A percentile compares a stretch with the other conserved stretches of the same genome.
phyloP scores from a whole-genome alignment of 257 asterid genomes.

The Fraxinus anomala region DNA sequence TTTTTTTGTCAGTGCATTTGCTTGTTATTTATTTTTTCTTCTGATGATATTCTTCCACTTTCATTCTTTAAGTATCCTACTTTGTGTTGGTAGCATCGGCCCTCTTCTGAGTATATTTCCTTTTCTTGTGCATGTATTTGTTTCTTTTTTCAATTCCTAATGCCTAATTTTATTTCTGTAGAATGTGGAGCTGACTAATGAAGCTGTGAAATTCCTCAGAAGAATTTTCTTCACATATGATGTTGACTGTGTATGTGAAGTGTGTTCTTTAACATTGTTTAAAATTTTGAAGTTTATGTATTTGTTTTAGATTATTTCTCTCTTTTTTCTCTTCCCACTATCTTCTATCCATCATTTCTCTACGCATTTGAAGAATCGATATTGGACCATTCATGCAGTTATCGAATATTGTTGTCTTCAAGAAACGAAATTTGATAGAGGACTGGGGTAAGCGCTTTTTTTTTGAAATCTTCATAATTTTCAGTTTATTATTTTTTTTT shows the following conservation, averaged over 20 bases:
- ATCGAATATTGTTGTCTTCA: too few relatives aligned
- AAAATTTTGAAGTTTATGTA: background rate
- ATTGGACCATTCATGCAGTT: too few relatives aligned
- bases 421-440: too few relatives aligned
- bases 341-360: too few relatives aligned
- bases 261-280: slow-evolving; percentile 14
- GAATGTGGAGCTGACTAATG: slow-evolving; percentile 94
- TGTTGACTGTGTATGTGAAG: slow-evolving; percentile 68
- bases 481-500: too few relatives aligned
- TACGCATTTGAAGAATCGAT: too few relatives aligned
- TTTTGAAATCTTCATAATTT: too few relatives aligned
- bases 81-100: background rate
- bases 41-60: slow-evolving; percentile 12
- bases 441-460: too few relatives aligned
- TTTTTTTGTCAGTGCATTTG: too few relatives aligned
- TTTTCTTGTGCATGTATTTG: slow-evolving; percentile 1
- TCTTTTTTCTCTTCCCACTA: too few relatives aligned
- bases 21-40: too few relatives aligned
- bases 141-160: slow-evolving; percentile 17
- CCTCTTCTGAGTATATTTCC: slow-evolving; percentile 13
- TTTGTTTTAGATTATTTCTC: background rate
- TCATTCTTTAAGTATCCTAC: background rate
- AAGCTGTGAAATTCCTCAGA: slow-evolving; percentile 82
- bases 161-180: slow-evolving; percentile 39
- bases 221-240: slow-evolving; percentile 73